Evolutionary conservation across 116 monocot species (phyloP).

Genomic region (Zostera marina): DNA sequence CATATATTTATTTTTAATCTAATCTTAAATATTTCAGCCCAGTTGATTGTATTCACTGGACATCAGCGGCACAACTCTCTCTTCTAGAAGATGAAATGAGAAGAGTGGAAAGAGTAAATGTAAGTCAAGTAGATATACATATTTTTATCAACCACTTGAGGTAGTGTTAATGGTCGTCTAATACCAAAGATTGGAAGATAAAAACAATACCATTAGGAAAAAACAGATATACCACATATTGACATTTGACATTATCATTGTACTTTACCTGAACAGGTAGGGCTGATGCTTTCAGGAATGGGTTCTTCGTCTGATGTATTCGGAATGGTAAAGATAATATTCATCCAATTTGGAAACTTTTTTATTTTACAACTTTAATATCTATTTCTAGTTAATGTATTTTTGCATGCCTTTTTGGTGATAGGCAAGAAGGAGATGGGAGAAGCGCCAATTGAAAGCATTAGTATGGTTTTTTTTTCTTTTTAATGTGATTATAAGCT

Average conservation of each 20-base stretch:
- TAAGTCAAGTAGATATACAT: slow-evolving; percentile 16
- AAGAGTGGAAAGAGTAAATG: slow-evolving; percentile 84
- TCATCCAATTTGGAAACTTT: neutral
- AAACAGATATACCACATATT: neutral
- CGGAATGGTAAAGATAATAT: slow-evolving; percentile 48
- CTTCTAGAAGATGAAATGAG: slow-evolving; percentile 99
- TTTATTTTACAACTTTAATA: neutral
- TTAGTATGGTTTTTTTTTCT: slow-evolving; percentile 32
- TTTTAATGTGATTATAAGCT: neutral
- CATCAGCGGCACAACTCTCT: slow-evolving; percentile 89
- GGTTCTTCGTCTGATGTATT: slow-evolving; percentile 76
- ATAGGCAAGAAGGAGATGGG: slow-evolving; percentile 75
- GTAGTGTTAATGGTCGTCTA: too few species aligned
- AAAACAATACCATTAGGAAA: too few species aligned
- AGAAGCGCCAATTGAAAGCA: slow-evolving; percentile 81
- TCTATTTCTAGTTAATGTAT: neutral
- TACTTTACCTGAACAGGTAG: slow-evolving; percentile 46
- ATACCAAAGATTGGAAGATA: too few species aligned
- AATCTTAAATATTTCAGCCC: slow-evolving; percentile 37
- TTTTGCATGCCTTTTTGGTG: neutral
- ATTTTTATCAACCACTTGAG: too few species aligned
- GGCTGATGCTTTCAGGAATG: slow-evolving; percentile 88
- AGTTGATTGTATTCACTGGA: slow-evolving; percentile 97
- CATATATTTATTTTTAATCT: neutral
- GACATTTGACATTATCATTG: neutral